Conservation (phyloP, 2,329 filamentous ascomycete species). For the Xylariales sp. region DNA sequence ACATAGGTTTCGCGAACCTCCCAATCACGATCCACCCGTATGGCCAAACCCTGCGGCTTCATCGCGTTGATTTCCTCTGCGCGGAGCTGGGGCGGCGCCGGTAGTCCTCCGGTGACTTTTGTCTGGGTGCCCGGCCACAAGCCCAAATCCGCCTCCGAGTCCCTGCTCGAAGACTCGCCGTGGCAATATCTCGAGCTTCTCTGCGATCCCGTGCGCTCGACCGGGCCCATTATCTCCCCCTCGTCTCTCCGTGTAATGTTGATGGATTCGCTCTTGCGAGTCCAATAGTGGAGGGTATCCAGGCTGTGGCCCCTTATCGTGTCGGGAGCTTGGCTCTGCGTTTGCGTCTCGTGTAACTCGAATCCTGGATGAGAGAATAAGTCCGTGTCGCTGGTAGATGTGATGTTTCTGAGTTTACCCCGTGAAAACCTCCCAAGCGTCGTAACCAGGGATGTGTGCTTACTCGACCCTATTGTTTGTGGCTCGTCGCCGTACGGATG, state of each 20-base stretch:
- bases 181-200: conserved; percentile 16
- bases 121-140: conserved; percentile 20
- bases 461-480: not conserved
- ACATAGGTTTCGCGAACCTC: conserved; percentile 10
- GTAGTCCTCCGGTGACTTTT: conserved; percentile 19
- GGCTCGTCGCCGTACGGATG: not conserved
- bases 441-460: not conserved
- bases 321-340: not conserved
- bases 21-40: conserved; percentile 26
- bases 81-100: not conserved
- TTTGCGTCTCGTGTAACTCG: not conserved
- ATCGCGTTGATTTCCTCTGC: not conserved
- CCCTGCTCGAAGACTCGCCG: conserved; percentile 10
- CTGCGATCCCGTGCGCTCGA: conserved; percentile 6
- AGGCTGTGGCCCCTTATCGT: not conserved
- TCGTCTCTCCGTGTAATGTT: conserved; percentile 9
- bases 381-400: not conserved
- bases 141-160: conserved; percentile 4
- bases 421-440: not conserved
- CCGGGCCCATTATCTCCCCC: not conserved
- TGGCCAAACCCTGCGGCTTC: conserved; percentile 9
- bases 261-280: conserved; percentile 7
- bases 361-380: not conserved
- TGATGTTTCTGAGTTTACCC: not conserved
- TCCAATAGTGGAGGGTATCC: not conserved